Percentiles rank a stretch among this genome's conserved stretches.
These are phyloP conservation scores for Lachnellula subtilissima DNA, from an alignment of 2,329 filamentous ascomycete genomes.

Conservation along the genomic window DNA sequence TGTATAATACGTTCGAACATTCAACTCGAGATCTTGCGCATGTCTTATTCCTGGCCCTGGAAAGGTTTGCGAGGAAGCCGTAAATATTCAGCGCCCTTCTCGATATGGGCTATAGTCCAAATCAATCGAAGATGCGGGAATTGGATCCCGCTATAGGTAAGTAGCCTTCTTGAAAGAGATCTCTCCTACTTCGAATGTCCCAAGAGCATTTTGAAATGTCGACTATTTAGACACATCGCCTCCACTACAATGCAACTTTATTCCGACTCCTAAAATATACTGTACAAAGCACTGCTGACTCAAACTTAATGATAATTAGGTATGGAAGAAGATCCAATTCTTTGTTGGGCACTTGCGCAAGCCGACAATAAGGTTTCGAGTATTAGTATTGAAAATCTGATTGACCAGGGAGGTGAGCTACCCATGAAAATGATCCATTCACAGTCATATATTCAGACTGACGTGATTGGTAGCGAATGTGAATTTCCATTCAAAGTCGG, in stretches of 20 bases:
- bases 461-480: slow-evolving; percentile 10
- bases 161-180: no score
- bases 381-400: slow-evolving; percentile 51
- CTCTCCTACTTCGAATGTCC: no score
- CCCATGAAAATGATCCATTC: background rate
- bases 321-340: slow-evolving; percentile 48
- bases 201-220: no score
- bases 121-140: slow-evolving; percentile 10
- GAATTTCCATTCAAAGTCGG: slow-evolving; percentile 10
- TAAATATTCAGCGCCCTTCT: slow-evolving; percentile 48
- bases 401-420: slow-evolving; percentile 38
- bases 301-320: background rate
- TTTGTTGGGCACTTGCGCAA: slow-evolving; percentile 59
- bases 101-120: slow-evolving; percentile 50
- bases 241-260: no score
- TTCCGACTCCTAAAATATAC: no score
- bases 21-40: slow-evolving; percentile 41
- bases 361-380: slow-evolving; percentile 61
- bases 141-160: background rate
- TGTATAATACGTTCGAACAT: slow-evolving; percentile 46
- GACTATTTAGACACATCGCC: no score
- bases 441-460: background rate
- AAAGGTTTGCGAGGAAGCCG: slow-evolving; percentile 50
- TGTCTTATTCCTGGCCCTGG: slow-evolving; percentile 46
- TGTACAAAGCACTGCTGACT: no score